Conservation (phyloP, 164 flowering plant genomes). For the Euptelea pleiosperma region DNA sequence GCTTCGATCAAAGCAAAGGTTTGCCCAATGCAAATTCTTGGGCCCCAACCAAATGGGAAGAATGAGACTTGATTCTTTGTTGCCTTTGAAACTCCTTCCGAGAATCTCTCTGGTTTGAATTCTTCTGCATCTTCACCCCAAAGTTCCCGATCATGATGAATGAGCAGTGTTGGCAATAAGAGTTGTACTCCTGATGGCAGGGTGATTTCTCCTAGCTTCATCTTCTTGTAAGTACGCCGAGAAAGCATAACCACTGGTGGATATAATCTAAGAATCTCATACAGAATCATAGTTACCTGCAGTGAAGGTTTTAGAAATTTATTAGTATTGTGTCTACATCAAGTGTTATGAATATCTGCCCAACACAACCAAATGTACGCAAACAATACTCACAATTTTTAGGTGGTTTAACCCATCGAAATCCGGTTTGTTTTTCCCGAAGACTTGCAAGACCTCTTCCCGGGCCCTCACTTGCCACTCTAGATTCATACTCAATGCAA, state of each 20-base stretch:
- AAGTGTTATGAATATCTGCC: not conserved
- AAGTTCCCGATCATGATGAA: too few species aligned
- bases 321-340: not conserved
- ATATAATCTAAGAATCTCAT: constrained; percentile 16
- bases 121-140: too few species aligned
- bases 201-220: constrained; percentile 9
- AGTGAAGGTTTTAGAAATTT: not conserved
- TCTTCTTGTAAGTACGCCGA: constrained; percentile 6
- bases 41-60: constrained; percentile 23
- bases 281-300: constrained; percentile 16
- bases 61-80: too few species aligned
- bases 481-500: constrained; percentile 6
- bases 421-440: constrained; percentile 7
- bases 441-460: constrained; percentile 13
- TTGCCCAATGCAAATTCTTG: constrained; percentile 17
- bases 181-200: constrained; percentile 11
- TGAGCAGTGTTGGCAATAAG: constrained; percentile 1
- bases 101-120: constrained; percentile 24
- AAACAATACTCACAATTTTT: constrained; percentile 19
- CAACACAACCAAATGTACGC: too few species aligned
- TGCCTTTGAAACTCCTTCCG: constrained; percentile 13
- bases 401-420: constrained; percentile 16
- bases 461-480: constrained; percentile 8
- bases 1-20: too few species aligned
- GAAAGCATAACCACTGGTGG: not conserved